Percentiles rank a stretch among this genome's conserved stretches.
Conservation (phyloP, 1,284 basidiomycete genomes). For the Prillingera fragicola region DNA sequence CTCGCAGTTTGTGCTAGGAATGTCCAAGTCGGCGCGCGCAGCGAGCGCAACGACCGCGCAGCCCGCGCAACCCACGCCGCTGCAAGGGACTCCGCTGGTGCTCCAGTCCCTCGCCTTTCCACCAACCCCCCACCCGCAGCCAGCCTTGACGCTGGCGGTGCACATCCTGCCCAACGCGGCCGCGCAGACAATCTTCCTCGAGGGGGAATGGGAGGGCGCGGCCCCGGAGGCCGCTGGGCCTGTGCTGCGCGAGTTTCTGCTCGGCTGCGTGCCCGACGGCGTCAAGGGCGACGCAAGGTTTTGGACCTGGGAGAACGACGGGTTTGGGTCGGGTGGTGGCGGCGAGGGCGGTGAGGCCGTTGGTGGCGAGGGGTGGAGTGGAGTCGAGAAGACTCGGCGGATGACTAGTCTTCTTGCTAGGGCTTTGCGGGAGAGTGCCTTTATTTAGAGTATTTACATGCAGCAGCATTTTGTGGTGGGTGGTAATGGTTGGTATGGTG, state of each 20-base stretch:
- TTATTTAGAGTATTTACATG: conserved; percentile 11
- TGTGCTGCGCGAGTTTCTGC: conserved; percentile 28
- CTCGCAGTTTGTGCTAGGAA: conserved; percentile 39
- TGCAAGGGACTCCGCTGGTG: conserved; percentile 29
- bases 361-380: neutral
- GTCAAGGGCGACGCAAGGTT: conserved; percentile 20
- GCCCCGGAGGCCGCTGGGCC: conserved; percentile 1
- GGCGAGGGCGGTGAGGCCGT: conserved; percentile 11
- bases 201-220: conserved; percentile 30
- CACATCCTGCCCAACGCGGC: conserved; percentile 29
- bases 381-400: conserved; percentile 2
- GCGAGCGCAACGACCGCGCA: conserved; percentile 35
- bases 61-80: conserved; percentile 27
- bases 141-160: conserved; percentile 24
- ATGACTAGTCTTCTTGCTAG: conserved; percentile 11
- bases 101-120: conserved; percentile 32
- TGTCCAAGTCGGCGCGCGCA: conserved; percentile 37
- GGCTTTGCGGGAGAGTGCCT: conserved; percentile 13
- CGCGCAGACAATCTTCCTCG: conserved; percentile 34
- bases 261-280: conserved; percentile 32
- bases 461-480: no score
- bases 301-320: conserved; percentile 12
- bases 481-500: conserved; percentile 10
- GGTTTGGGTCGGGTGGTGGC: conserved; percentile 19
- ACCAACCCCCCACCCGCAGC: conserved; percentile 18